Evolutionary conservation across 164 flowering plant species (phyloP).

Genomic region (Tinospora cordifolia): DNA sequence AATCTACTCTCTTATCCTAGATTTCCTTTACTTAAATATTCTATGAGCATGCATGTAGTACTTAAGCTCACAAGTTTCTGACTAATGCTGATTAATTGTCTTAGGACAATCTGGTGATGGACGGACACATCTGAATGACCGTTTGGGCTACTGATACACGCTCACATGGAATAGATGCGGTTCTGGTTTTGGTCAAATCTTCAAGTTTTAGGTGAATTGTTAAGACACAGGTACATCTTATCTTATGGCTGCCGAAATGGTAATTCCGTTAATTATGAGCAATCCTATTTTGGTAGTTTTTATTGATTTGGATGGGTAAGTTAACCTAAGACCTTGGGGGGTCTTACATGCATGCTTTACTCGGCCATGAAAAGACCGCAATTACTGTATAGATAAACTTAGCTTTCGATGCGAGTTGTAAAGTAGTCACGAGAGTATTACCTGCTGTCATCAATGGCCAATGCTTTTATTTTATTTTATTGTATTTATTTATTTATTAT

Average conservation of each 20-base stretch:
- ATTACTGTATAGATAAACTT: background rate
- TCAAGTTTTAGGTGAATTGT: background rate
- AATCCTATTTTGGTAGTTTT: background rate
- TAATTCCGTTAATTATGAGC: background rate
- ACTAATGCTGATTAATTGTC: constrained; percentile 13
- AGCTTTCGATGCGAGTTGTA: background rate
- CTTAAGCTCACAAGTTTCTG: background rate
- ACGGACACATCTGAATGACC: constrained; percentile 79
- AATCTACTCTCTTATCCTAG: background rate
- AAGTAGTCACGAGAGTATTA: background rate
- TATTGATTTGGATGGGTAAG: background rate
- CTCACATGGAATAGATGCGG: background rate
- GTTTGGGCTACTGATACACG: constrained; percentile 60
- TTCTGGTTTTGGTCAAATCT: background rate
- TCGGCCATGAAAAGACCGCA: background rate
- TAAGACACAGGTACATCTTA: background rate
- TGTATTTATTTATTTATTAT: no score
- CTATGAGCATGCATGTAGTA: background rate
- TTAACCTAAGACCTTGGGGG: background rate
- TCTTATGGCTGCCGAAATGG: background rate
- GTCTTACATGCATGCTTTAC: background rate
- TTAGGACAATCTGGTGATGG: constrained; percentile 99
- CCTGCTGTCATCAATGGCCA: no score
- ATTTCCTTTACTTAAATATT: background rate
- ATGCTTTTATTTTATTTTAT: no score